Conservation (phyloP, 768 basidiomycete species). For the Russula virescens region DNA sequence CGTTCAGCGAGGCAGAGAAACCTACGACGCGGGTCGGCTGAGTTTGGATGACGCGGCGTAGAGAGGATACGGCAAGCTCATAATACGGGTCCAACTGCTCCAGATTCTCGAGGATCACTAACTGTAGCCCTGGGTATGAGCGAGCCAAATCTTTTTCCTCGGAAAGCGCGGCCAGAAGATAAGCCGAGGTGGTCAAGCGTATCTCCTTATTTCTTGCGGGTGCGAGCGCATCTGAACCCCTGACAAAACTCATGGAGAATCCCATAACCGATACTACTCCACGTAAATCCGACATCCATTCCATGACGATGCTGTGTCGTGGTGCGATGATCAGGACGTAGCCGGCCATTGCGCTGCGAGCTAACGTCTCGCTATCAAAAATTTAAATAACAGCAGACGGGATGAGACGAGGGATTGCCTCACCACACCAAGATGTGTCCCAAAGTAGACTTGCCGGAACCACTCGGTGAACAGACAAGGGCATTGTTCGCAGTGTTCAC, state of each 20-base stretch:
- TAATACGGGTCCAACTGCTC: slow-evolving; percentile 77
- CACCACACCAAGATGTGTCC: slow-evolving; percentile 71
- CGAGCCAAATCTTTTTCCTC: slow-evolving; percentile 26
- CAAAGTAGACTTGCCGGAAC: slow-evolving; percentile 75
- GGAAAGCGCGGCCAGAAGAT: slow-evolving; percentile 43
- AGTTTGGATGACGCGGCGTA: slow-evolving; percentile 58
- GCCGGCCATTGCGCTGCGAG: slow-evolving; percentile 36
- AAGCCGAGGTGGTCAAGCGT: slow-evolving; percentile 50
- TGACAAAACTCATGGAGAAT: slow-evolving; percentile 37
- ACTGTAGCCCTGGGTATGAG: slow-evolving; percentile 41
- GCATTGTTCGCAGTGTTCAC: slow-evolving; percentile 61
- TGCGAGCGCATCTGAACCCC: slow-evolving; percentile 32
- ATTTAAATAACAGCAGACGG: slow-evolving; percentile 16
- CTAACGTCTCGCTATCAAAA: slow-evolving; percentile 49
- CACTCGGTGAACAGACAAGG: slow-evolving; percentile 72
- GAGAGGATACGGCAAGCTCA: slow-evolving; percentile 74
- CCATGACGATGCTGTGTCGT: slow-evolving; percentile 48
- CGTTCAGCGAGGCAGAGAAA: slow-evolving; percentile 69
- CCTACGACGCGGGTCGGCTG: slow-evolving; percentile 70
- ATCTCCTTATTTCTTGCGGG: slow-evolving; percentile 41
- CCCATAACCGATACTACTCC: slow-evolving; percentile 34
- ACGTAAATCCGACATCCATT: slow-evolving; percentile 50
- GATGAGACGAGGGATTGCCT: slow-evolving; percentile 27
- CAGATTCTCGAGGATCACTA: slow-evolving; percentile 80
- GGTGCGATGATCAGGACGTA: slow-evolving; percentile 65